A percentile compares a stretch with the other conserved stretches of the same genome.
phyloP scores from a whole-genome alignment of 2,329 filamentous ascomycete species.

The Celoporthe dispersa region DNA sequence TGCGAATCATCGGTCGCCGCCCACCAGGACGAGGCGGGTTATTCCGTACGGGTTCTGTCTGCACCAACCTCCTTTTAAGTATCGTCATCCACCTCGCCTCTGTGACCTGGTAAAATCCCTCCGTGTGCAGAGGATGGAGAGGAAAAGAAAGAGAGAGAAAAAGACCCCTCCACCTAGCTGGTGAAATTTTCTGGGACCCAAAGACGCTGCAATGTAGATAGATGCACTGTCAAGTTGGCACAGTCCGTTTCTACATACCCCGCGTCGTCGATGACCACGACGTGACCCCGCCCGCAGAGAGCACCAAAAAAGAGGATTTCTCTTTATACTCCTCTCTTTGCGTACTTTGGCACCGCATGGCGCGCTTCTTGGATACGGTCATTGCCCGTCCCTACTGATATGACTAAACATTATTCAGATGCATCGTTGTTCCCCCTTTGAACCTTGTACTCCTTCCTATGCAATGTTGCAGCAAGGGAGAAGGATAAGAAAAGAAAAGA shows the following conservation, averaged over 20 bases:
- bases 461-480: constrained; percentile 10
- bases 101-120: constrained; percentile 4
- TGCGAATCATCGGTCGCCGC: constrained; percentile 1
- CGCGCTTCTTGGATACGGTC: constrained; percentile 9
- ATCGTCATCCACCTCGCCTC: not conserved
- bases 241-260: constrained; percentile 16
- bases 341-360: constrained; percentile 8
- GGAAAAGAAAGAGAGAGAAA: not conserved
- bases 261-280: constrained; percentile 7
- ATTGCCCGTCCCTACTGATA: not conserved
- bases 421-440: not conserved
- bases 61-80: constrained; percentile 7
- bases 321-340: not conserved
- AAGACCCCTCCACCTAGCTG: not conserved
- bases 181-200: not conserved
- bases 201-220: not conserved
- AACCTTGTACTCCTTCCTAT: not conserved
- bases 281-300: constrained; percentile 12
- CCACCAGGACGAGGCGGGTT: not conserved
- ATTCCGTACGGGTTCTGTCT: too few relatives aligned
- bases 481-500: not conserved
- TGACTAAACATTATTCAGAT: constrained; percentile 8
- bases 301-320: constrained; percentile 11
- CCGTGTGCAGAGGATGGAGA: too few relatives aligned
- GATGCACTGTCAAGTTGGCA: constrained; percentile 24